phyloP scores from a whole-genome alignment of 306 rosid genomes.

The Luffa acutangula region DNA sequence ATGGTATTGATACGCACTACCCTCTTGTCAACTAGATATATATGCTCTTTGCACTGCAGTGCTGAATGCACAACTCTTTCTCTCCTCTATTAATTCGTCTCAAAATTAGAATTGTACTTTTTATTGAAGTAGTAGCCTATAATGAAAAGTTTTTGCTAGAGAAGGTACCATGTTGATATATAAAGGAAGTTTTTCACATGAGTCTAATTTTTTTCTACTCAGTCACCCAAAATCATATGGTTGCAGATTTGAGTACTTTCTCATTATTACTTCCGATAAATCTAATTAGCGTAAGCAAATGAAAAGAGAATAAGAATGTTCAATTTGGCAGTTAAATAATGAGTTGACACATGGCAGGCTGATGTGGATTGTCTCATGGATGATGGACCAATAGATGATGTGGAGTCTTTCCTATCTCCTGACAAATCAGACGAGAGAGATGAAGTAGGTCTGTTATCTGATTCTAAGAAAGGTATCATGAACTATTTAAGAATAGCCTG shows the following conservation, averaged over 20 bases:
- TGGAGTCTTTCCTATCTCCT: constrained; percentile 37
- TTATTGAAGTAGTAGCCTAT: not conserved
- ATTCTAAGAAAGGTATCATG: constrained; percentile 41
- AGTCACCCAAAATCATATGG: not conserved
- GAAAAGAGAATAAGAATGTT: not conserved
- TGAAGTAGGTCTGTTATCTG: constrained; percentile 26
- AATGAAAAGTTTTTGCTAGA: not conserved
- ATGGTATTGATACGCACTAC: not conserved
- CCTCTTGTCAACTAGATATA: not conserved
- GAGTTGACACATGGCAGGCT: constrained; percentile 4
- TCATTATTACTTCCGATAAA: not conserved
- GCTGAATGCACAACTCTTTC: not conserved
- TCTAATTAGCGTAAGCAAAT: not conserved
- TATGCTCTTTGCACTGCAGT: not conserved
- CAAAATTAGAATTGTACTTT: not conserved
- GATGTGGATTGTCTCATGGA: constrained; percentile 22
- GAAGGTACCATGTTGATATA: not conserved
- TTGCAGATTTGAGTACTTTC: not conserved
- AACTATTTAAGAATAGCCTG: not conserved
- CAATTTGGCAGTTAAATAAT: not conserved
- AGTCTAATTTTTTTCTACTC: not conserved
- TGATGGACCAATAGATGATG: constrained; percentile 49
- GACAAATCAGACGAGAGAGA: constrained; percentile 31
- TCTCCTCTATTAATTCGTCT: not conserved
- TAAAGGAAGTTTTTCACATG: not conserved